Base-by-base conservation (phyloP, 2,329 filamentous ascomycete genomes). In the Orbilia quercus region DNA sequence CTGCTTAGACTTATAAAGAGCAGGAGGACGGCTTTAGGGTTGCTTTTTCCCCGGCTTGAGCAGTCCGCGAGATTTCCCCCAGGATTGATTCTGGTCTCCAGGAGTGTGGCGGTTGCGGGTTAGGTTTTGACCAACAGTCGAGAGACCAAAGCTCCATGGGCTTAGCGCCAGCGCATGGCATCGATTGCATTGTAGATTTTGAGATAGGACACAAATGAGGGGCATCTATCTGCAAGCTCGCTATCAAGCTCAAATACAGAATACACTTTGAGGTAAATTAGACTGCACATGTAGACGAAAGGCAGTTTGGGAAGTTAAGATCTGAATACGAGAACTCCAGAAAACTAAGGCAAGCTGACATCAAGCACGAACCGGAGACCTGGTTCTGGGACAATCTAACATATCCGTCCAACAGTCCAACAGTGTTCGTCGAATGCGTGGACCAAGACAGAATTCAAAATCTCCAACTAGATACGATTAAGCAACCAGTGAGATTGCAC, bases 1-100 rank as follows among this genome's bases (percentile, higher is more conserved):
- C 58, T 38, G 58, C 48, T 71, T 50, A 57, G 58, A 65, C 67
- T 72, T 72, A 72, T 72, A 72, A 63, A 60, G 45, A 44, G 28
- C 53, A 54, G 44, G 34, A 48, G 38, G 45, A 51, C 42, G 28
- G 44, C 38, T 28, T 47, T 18, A 22, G 31, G 34, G 36, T 65
- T 72, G 51, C 59, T 72, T 72, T 72, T 66, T 71, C 42, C 66
- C 57, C 50, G 57, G 57, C 50, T 40, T 31, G 31, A 57, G 58
- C 50, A 54, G 45, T 51, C 53, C 42, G 55, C 55, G n/a, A 36
- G 54, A 50, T 62, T 54, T 55, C 20, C 53, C 44, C 48, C 38
- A 58, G 67, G 44, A 59, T 44, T 22, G 47, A 60, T 58, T 72
- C 67, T 72, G 67, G 65, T 48, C 67, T 60, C 57, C 66, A 57